Conservation (phyloP, 768 basidiomycete genomes). For the Lactarius hatsudake region DNA sequence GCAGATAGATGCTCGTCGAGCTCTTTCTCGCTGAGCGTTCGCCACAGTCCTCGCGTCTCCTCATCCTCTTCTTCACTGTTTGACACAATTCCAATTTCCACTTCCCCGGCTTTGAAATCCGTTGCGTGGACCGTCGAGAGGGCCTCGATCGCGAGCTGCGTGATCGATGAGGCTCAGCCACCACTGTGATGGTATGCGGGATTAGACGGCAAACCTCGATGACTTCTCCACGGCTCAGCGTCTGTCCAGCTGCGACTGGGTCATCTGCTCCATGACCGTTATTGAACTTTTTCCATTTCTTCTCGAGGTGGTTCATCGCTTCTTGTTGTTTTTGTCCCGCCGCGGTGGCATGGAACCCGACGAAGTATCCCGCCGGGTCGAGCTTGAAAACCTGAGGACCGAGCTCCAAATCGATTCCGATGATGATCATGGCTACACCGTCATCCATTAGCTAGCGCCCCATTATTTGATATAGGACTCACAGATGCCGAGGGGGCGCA, state of each 20-base stretch:
- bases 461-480: slow-evolving; percentile 32
- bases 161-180: neutral
- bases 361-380: slow-evolving; percentile 97
- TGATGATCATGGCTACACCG: slow-evolving; percentile 84
- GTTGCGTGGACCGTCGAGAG: slow-evolving; percentile 94
- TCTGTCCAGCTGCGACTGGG: slow-evolving; percentile 69
- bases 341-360: slow-evolving; percentile 96
- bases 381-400: slow-evolving; percentile 99
- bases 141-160: slow-evolving; percentile 87
- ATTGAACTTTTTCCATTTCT: slow-evolving; percentile 96
- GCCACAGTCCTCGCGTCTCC: slow-evolving; percentile 74
- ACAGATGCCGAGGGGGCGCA: slow-evolving; percentile 97
- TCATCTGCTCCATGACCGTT: slow-evolving; percentile 77
- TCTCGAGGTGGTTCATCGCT: slow-evolving; percentile 97
- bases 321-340: slow-evolving; percentile 98
- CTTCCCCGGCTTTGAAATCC: slow-evolving; percentile 93
- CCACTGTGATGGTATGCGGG: neutral
- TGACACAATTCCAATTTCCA: slow-evolving; percentile 94
- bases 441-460: neutral
- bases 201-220: slow-evolving; percentile 67
- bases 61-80: slow-evolving; percentile 64
- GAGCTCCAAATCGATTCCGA: slow-evolving; percentile 85
- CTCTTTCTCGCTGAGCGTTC: slow-evolving; percentile 73
- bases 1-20: slow-evolving; percentile 79
- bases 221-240: slow-evolving; percentile 70